These are phyloP conservation scores for Coemansia sp. DNA, from an alignment of 192 early-diverging fungal genomes.

Conservation along the genomic window DNA sequence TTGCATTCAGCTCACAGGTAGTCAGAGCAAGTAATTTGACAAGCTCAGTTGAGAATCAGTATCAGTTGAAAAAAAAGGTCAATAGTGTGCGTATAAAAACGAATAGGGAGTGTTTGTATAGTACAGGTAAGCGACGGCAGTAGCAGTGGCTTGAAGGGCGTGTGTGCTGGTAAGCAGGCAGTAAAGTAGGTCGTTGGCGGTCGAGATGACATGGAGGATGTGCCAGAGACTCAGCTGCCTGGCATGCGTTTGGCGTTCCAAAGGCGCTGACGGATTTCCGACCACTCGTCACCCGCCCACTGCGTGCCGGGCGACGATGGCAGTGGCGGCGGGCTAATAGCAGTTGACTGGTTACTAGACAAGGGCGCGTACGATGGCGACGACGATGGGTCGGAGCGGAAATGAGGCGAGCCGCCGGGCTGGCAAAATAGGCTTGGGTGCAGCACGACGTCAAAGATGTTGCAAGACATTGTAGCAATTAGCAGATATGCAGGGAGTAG, in stretches of 20 bases:
- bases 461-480: slow-evolving; percentile 23
- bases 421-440: slow-evolving; percentile 51
- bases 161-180: background rate
- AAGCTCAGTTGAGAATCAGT: background rate
- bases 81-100: background rate
- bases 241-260: slow-evolving; percentile 45
- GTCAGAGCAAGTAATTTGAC: background rate
- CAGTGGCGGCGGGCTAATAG: background rate
- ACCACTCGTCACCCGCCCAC: slow-evolving; percentile 48
- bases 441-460: slow-evolving; percentile 52
- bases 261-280: slow-evolving; percentile 42
- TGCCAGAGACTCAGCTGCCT: background rate
- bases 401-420: slow-evolving; percentile 13
- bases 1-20: background rate
- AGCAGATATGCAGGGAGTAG: slow-evolving; percentile 1
- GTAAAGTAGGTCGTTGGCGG: background rate
- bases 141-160: background rate
- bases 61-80: background rate
- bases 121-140: slow-evolving; percentile 9
- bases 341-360: background rate
- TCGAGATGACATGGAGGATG: background rate
- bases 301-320: background rate
- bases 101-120: background rate
- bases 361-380: slow-evolving; percentile 9
- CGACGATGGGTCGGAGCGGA: slow-evolving; percentile 2